Base-by-base conservation (phyloP, 257 asterid genomes). In the Eustoma russellianum region DNA sequence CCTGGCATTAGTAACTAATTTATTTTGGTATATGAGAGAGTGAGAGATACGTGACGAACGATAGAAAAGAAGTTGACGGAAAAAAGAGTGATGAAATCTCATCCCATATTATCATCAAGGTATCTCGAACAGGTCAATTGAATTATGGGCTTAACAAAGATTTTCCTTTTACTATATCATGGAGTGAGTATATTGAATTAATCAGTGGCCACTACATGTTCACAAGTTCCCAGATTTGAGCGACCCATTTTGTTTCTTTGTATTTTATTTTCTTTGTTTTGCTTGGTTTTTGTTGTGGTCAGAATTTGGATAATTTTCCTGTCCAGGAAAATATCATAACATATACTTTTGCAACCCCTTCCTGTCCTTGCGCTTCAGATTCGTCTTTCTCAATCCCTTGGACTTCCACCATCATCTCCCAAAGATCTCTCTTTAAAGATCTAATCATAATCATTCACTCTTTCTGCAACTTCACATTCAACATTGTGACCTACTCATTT, bases 401-500 rank as follows among this genome's bases (percentile, higher is more conserved):
- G 7, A 13, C 53, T 52, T 52, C 11, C 17, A 48, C 50, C 70
- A 69, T 61, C 70, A 63, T 52, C 56, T 43, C 57, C 52, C 57
- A 43, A 53, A 46, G 46, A 62, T 47, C 50, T 40, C 61, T 75
- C 63, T 56, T 64, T 60, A 14, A 63, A 64, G 63, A 64, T 55
- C 74, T 55, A 46, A 19, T 33, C 33, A 1, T 18, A 13, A 17
- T 28, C 38, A 28, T 11, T 52, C 51, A 49, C 13, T 10, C 18
- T 38, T 13, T 53, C 59, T 45, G 17, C 16, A 16, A 35, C 46
- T 34, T 53, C 30, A 53, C 40, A 15, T 64, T 59, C 70, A 53
- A 41, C 64, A 57, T 52, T 66, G 53, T 41, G 68, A 59, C 60
- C 11, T 9, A 5, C n/a, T 50, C 66, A 62, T 53, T 65, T 57